Conservation (phyloP, 192 early-diverging fungal species). For the Phycomyces nitens region DNA sequence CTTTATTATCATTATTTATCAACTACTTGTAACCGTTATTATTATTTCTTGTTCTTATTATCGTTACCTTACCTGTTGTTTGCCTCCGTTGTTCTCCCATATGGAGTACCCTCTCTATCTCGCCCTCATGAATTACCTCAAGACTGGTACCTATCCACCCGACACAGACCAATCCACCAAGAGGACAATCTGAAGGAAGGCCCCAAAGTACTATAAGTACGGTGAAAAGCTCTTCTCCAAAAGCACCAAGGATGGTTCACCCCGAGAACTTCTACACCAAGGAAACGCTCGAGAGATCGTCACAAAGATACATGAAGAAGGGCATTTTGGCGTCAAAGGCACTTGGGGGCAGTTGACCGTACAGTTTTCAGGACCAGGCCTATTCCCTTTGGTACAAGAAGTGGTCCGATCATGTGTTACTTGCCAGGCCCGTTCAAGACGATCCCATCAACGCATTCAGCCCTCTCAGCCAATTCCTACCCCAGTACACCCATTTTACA, state of each 20-base stretch:
- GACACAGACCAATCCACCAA: too few species aligned
- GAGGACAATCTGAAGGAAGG: too few species aligned
- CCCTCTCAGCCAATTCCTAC: background rate
- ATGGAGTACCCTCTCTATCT: too few species aligned
- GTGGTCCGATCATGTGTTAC: background rate
- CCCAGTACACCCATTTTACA: background rate
- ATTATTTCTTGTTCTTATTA: too few species aligned
- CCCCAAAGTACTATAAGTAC: too few species aligned
- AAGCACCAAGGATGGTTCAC: background rate
- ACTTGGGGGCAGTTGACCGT: background rate
- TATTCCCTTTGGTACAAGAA: background rate
- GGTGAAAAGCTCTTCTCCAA: background rate
- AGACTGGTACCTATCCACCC: too few species aligned
- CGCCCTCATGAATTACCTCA: too few species aligned
- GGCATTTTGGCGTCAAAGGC: constrained; percentile 5
- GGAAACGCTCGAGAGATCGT: background rate
- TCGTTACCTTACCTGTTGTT: too few species aligned
- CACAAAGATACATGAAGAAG: background rate
- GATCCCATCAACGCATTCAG: background rate
- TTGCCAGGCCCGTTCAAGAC: background rate
- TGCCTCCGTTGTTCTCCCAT: too few species aligned
- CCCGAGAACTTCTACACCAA: background rate
- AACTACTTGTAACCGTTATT: too few species aligned
- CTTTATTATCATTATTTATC: too few species aligned
- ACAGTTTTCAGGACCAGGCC: background rate